Evolutionary conservation across 2,329 filamentous ascomycete species (phyloP).

Genomic region (Bisporella sp.): DNA sequence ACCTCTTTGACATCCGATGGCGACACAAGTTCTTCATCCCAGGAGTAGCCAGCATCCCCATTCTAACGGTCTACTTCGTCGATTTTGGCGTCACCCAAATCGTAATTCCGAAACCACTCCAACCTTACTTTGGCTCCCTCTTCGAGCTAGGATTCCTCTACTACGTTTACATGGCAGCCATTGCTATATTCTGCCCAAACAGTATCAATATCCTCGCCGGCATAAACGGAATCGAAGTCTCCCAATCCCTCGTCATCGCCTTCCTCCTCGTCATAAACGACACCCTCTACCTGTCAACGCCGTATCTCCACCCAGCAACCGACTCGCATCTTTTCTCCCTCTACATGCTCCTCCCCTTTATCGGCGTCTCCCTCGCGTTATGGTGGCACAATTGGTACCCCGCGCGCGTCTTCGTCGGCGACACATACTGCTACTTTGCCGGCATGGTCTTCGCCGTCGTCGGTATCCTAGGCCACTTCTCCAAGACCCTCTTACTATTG

Average conservation of each 20-base stretch:
- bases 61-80: constrained; percentile 95
- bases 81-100: constrained; percentile 97
- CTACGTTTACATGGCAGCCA: constrained; percentile 93
- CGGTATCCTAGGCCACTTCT: constrained; percentile 94
- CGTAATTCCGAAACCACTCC: constrained; percentile 80
- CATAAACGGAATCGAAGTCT: constrained; percentile 97
- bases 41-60: constrained; percentile 84
- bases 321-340: constrained; percentile 95
- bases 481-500: constrained; percentile 87
- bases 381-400: constrained; percentile 94
- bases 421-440: constrained; percentile 99
- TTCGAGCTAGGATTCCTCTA: constrained; percentile 79
- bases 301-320: constrained; percentile 85
- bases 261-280: constrained; percentile 81
- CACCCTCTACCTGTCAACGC: constrained; percentile 73
- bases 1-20: constrained; percentile 97
- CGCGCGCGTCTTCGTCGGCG: constrained; percentile 89
- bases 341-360: constrained; percentile 88
- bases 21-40: constrained; percentile 98
- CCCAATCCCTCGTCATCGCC: constrained; percentile 88
- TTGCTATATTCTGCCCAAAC: constrained; percentile 97
- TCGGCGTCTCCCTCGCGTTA: constrained; percentile 83
- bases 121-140: constrained; percentile 71
- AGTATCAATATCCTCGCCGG: constrained; percentile 99
- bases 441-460: constrained; percentile 99